Conservation (phyloP, 1,284 basidiomycete species). For the Neolentinus lepideus region DNA sequence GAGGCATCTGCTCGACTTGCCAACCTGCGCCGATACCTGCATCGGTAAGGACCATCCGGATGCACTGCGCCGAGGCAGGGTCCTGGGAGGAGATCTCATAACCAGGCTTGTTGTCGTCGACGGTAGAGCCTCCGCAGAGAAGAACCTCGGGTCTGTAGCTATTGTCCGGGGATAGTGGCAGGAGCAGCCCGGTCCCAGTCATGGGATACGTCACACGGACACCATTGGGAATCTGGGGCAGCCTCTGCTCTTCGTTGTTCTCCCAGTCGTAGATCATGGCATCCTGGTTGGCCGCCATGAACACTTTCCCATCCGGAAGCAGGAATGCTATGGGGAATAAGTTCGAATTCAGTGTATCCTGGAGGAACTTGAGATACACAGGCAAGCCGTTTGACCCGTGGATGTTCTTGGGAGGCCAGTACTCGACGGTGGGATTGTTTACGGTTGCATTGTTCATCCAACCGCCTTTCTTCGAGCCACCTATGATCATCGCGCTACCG, state of each 20-base stretch:
- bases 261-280: constrained; percentile 78
- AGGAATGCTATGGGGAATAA: constrained; percentile 73
- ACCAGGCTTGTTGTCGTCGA: constrained; percentile 54
- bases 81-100: constrained; percentile 64
- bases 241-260: constrained; percentile 51
- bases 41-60: constrained; percentile 57
- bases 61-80: constrained; percentile 67
- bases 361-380: constrained; percentile 55
- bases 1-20: constrained; percentile 69
- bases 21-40: constrained; percentile 65
- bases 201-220: constrained; percentile 81
- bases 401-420: constrained; percentile 71
- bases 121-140: constrained; percentile 70
- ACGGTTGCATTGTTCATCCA: constrained; percentile 75
- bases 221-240: constrained; percentile 71
- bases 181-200: constrained; percentile 63
- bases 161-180: constrained; percentile 61
- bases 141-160: constrained; percentile 65
- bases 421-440: constrained; percentile 80
- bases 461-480: constrained; percentile 72
- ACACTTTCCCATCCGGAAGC: constrained; percentile 68
- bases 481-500: constrained; percentile 76
- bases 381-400: constrained; percentile 58
- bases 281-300: constrained; percentile 75
- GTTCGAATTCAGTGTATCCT: constrained; percentile 71